Evolutionary conservation across 495 filamentous ascomycete species (phyloP), one percentile per base, ranked within the genome.

Genomic region (Lepraria neglecta): DNA sequence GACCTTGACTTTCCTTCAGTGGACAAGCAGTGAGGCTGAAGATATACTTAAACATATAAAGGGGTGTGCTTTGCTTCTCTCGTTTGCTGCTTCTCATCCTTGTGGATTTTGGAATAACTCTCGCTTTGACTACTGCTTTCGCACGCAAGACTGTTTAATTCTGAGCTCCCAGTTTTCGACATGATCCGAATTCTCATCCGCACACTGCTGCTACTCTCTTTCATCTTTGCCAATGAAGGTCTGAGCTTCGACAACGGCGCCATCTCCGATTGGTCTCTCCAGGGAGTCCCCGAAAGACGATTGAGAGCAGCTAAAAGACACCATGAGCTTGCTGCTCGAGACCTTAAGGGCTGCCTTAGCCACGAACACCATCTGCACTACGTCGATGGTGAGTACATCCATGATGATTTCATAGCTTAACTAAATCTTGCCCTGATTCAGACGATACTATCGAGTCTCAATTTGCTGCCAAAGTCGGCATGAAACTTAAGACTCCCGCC

Each of bases 401-500:
- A 24, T 24, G 12, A 2, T 38, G 6, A 38, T 7, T 10, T 10
- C 48, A 11, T 15, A 31, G 11, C 19, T 6, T 17, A 3, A 7
- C 9, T 42, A 9, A 24, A 6, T 10, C 0, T 6, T 12, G 11
- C 40, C 14, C 24, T 5, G n/a, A 24, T 40, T 14, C 9, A 59
- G 54, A 33, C n/a, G 38, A 53, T n/a, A 44, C 52, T 30, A 44
- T 45, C 56, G 42, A 24, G 19, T 42, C 50, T 43, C 65, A 59
- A 50, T 66, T 68, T 31, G 63, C 60, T 33, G 68, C 68, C 12
- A 51, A 58, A 14, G 38, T 70, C 17, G 35, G 53, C 5, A 38
- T 72, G 43, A 42, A 46, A 11, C 67, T 71, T 27, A 60, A 68
- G 43, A 43, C 38, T n/a, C 71, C 68, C 51, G 61, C 69, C 6